phyloP scores from a whole-genome alignment of 225 moss, liverwort and hornwort genomes.

The Sphagnum tenellum region DNA sequence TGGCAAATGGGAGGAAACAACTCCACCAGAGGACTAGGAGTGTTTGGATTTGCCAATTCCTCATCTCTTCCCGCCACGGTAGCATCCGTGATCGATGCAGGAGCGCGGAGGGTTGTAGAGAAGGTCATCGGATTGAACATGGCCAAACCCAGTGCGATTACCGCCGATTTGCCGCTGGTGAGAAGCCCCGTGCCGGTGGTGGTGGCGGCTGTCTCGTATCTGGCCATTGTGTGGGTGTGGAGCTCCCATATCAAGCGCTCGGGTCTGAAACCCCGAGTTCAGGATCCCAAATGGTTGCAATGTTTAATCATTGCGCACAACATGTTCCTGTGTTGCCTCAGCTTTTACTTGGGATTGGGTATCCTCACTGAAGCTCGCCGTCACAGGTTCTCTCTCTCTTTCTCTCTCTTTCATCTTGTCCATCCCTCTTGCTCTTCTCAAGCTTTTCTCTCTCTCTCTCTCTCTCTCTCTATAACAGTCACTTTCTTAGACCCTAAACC shows the following conservation, averaged over 20 bases:
- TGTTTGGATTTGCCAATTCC: constrained; percentile 2
- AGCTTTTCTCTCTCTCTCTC: not conserved
- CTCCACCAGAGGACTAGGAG: too few relatives aligned
- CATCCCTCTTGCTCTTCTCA: not conserved
- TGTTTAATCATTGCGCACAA: constrained; percentile 63
- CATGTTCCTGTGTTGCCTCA: constrained; percentile 61
- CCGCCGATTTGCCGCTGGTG: constrained; percentile 49
- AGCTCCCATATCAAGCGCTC: constrained; percentile 50
- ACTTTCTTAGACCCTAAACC: not conserved
- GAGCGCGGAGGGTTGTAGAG: constrained; percentile 24
- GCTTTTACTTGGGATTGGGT: constrained; percentile 61
- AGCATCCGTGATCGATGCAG: constrained; percentile 10
- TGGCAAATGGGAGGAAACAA: too few relatives aligned
- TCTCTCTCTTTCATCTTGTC: not conserved
- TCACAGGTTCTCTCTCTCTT: constrained; percentile 21
- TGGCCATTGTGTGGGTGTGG: constrained; percentile 64
- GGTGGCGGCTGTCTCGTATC: constrained; percentile 38
- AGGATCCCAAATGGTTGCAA: constrained; percentile 58
- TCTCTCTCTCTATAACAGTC: not conserved
- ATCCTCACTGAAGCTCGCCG: constrained; percentile 53
- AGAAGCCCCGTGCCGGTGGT: constrained; percentile 52
- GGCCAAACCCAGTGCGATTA: constrained; percentile 48
- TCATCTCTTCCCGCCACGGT: not conserved
- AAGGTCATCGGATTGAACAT: constrained; percentile 50
- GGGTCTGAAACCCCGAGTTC: constrained; percentile 35